A percentile compares a stretch with the other conserved stretches of the same genome.
Conservation (phyloP, 2,329 filamentous ascomycete genomes). For the Tolypocladium tundrense region DNA sequence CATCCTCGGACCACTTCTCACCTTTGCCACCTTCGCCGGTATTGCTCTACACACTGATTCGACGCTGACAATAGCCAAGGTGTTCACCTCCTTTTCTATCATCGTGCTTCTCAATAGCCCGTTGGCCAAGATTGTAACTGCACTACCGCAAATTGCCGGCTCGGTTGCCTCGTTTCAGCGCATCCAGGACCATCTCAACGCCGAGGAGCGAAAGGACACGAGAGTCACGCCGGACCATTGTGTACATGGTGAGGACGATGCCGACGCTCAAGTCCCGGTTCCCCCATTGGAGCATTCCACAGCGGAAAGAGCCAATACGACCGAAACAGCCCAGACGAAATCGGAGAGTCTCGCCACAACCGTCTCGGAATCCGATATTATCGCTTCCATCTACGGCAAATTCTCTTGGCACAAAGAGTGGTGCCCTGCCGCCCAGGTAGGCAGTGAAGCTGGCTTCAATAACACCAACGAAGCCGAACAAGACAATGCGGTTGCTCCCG, state of each 20-base stretch:
- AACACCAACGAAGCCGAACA: not conserved
- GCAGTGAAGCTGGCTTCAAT: not conserved
- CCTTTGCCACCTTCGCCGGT: constrained; percentile 10
- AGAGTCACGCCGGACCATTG: not conserved
- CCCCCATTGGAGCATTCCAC: not conserved
- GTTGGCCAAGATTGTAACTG: constrained; percentile 9
- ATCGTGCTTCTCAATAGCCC: constrained; percentile 12
- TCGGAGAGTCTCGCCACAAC: not conserved
- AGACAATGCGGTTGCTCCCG: not conserved
- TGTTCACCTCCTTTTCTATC: constrained; percentile 10
- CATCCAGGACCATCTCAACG: constrained; percentile 15
- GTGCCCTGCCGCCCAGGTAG: too few species aligned
- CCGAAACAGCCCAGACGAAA: not conserved
- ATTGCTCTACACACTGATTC: constrained; percentile 2
- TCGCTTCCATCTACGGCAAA: not conserved
- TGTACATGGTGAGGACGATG: not conserved
- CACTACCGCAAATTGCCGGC: constrained; percentile 9
- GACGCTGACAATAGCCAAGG: constrained; percentile 6
- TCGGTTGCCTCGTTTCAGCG: constrained; percentile 12
- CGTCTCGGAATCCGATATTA: not conserved
- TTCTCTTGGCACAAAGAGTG: not conserved
- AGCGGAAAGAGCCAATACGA: not conserved
- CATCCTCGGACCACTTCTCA: constrained; percentile 5
- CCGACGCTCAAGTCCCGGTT: not conserved
- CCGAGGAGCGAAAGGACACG: constrained; percentile 8